Percentiles rank a stretch among this genome's conserved stretches.
These are phyloP conservation scores for Colletotrichum viniferum DNA, from an alignment of 2,329 filamentous ascomycete genomes.

Conservation along the genomic window DNA sequence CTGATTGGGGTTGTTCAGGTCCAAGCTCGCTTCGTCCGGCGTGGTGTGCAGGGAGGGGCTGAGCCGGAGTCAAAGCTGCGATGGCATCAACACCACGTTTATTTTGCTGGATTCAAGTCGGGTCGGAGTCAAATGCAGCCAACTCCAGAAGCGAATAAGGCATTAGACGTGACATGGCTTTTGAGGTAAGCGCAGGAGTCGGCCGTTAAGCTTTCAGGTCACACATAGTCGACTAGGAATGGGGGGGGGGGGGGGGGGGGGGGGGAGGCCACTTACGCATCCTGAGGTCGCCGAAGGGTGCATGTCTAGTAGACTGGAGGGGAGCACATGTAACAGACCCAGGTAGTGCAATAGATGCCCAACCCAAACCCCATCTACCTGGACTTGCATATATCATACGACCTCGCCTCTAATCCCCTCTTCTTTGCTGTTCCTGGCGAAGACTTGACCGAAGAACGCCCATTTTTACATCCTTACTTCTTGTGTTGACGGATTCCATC, in stretches of 20 bases:
- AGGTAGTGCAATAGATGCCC: not conserved
- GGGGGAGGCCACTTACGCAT: not conserved
- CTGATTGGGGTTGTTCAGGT: not conserved
- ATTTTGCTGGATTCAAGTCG: not conserved
- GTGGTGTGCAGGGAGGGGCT: not conserved
- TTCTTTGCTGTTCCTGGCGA: not conserved
- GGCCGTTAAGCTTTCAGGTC: constrained; percentile 8
- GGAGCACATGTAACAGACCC: not conserved
- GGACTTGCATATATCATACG: constrained; percentile 9
- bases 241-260: not conserved
- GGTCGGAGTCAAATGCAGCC: not conserved
- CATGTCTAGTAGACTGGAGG: not conserved
- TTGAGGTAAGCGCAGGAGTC: constrained; percentile 1
- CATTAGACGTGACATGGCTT: not conserved
- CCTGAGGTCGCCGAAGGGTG: constrained; percentile 5
- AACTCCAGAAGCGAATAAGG: not conserved
- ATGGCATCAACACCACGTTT: not conserved
- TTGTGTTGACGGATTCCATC: not conserved
- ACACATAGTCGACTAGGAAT: not conserved
- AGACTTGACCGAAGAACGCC: not conserved
- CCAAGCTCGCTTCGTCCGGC: constrained; percentile 16
- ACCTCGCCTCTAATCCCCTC: not conserved
- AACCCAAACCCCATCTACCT: not conserved
- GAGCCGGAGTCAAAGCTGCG: constrained; percentile 2
- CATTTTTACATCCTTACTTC: not conserved